Evolutionary conservation across 2,329 filamentous ascomycete genomes (phyloP), one percentile per base, ranked within the genome.

Genomic region (Colletotrichum truncatum): DNA sequence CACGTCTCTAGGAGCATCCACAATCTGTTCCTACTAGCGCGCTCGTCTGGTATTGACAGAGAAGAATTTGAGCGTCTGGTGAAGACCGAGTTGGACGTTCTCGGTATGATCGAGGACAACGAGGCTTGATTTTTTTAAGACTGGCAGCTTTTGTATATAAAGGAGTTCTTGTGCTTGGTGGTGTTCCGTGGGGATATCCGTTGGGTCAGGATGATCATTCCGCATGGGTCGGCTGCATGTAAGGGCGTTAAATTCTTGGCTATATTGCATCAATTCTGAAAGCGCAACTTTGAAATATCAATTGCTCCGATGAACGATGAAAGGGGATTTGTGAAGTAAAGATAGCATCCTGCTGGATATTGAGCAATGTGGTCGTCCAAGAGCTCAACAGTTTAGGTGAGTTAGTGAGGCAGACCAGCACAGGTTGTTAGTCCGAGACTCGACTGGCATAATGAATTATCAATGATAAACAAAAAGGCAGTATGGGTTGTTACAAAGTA

Each of bases 1-100:
- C 92, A 95, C 77, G 89, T 96, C 45, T 90, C 89, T 34, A 89
- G 91, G 8, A 92, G 89, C 73, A 86, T 96, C 60, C 91, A 93
- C 81, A 94, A 91, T 75, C 77, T 96, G 69, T 95, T 89, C 75
- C 79, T 91, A 69, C 78, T 96, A 67, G 89, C 92, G 23, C 86
- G 85, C 41, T 85, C 89, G 2, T 88, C 88, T 21, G 92, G 92
- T 1, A 94, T 96, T 70, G 88, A 91, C 53, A 82, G 89, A 45
- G 87, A 87, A 32, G 92, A 95, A 74, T 96, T 95, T 77, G 89
- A 92, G 76, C 82, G 86, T 54, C 82, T 94, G 66, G 86, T 95
- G 11, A 85, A 84, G 76, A 88, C 86, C 21, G 93, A 95, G 78
- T 77, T 95, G 63, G 90, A 93, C 61, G 83, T 91, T 68, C 76